phyloP scores from a whole-genome alignment of 2,329 filamentous ascomycete species.

The Ophiostoma montium region DNA sequence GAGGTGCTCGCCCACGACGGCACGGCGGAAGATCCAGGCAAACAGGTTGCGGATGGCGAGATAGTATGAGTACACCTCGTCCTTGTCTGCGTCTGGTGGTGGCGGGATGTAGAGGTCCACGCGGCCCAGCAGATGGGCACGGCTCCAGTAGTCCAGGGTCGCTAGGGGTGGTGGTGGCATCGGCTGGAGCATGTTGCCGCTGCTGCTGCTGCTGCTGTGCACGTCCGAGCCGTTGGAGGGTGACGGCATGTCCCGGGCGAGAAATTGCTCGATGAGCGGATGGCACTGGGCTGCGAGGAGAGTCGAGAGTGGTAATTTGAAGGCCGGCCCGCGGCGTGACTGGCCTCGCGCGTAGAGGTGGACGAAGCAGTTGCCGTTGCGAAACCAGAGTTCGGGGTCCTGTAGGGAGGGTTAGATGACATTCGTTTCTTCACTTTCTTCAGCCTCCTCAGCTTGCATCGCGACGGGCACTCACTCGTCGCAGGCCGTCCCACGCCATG shows the following conservation, averaged over 20 bases:
- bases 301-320: slow-evolving; percentile 46
- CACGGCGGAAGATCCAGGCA: slow-evolving; percentile 51
- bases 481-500: slow-evolving; percentile 31
- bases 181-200: slow-evolving; percentile 7
- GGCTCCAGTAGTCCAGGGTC: slow-evolving; percentile 10
- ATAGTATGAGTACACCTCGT: slow-evolving; percentile 47
- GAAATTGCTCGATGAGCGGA: slow-evolving; percentile 42
- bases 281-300: slow-evolving; percentile 45
- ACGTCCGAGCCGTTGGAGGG: slow-evolving; percentile 3
- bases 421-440: too few relatives aligned
- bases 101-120: slow-evolving; percentile 58
- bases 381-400: slow-evolving; percentile 60
- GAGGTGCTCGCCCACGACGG: slow-evolving; percentile 53
- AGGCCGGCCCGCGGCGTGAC: slow-evolving; percentile 51
- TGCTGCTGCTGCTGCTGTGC: slow-evolving; percentile 1
- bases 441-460: too few relatives aligned
- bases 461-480: slow-evolving; percentile 27
- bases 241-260: slow-evolving; percentile 21
- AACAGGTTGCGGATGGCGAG: slow-evolving; percentile 62
- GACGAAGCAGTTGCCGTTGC: slow-evolving; percentile 53
- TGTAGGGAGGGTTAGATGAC: slow-evolving; percentile 20
- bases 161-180: slow-evolving; percentile 15
- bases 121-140: slow-evolving; percentile 13
- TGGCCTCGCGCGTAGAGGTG: slow-evolving; percentile 53
- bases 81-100: slow-evolving; percentile 36